These are phyloP conservation scores for Quercus glauca DNA, from an alignment of 306 rosid species.

Conservation along the genomic window DNA sequence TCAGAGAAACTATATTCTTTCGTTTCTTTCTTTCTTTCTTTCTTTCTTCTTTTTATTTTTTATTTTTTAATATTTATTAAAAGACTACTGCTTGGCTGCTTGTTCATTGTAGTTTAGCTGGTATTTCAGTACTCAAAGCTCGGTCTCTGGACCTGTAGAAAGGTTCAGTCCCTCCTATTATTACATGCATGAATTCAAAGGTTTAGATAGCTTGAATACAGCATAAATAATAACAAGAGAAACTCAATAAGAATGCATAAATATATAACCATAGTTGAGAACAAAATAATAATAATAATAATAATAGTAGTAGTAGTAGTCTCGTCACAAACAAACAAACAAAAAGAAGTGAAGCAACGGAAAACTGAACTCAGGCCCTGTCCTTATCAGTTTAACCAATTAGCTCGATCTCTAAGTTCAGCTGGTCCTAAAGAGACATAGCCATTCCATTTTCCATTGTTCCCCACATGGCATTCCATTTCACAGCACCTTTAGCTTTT, in stretches of 20 bases:
- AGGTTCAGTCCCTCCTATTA: background rate
- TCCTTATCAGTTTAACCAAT: background rate
- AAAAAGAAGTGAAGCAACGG: background rate
- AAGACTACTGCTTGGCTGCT: background rate
- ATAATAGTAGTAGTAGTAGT: too few relatives aligned
- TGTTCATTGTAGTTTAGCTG: background rate
- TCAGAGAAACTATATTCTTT: too few relatives aligned
- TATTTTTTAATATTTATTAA: too few relatives aligned
- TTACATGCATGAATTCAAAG: background rate
- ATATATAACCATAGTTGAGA: too few relatives aligned
- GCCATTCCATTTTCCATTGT: background rate
- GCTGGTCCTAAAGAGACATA: background rate
- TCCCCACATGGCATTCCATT: background rate
- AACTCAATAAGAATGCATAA: background rate
- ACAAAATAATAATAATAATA: too few relatives aligned
- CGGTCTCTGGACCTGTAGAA: background rate
- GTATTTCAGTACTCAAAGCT: too few relatives aligned
- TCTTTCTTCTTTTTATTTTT: accelerated
- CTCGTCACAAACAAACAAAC: background rate
- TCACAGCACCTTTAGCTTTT: background rate
- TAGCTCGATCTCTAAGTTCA: background rate
- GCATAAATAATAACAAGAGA: background rate
- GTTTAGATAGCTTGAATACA: background rate
- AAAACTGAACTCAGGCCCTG: background rate
- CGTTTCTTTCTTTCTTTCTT: too few relatives aligned